These are phyloP conservation scores for Pseudocercospora musae DNA, from an alignment of 2,329 filamentous ascomycete species.

Conservation along the genomic window DNA sequence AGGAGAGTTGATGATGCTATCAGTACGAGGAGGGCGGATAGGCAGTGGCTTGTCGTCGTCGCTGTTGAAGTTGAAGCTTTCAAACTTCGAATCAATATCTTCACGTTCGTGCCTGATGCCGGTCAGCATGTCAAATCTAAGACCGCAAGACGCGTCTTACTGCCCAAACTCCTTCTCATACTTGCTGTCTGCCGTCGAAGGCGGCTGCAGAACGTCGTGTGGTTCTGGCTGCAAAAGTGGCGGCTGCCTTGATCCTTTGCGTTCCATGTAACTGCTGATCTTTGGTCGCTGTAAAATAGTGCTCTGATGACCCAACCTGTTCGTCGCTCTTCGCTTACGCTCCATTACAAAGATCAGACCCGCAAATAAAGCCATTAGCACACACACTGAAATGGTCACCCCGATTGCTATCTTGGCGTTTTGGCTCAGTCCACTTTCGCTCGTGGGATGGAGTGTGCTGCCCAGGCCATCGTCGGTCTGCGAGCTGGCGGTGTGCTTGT, in stretches of 20 bases:
- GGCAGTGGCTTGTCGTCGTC: slow-evolving; percentile 9
- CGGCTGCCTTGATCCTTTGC: not conserved
- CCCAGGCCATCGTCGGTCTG: not conserved
- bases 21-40: slow-evolving; percentile 5
- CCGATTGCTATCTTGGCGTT: not conserved
- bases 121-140: not conserved
- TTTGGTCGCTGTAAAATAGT: not conserved
- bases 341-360: not conserved
- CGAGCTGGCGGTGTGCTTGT: not conserved
- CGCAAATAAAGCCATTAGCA: not conserved
- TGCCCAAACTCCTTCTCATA: not conserved
- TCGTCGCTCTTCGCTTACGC: not conserved
- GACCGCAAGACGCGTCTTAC: not conserved
- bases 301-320: not conserved
- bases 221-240: not conserved
- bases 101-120: not conserved
- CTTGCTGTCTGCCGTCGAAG: not conserved
- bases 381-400: not conserved
- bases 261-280: not conserved
- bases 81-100: not conserved
- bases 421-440: not conserved
- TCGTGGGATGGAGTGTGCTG: not conserved
- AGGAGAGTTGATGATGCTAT: slow-evolving; percentile 5
- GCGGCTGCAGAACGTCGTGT: not conserved
- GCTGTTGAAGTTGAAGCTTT: slow-evolving; percentile 3